Percentiles rank a stretch among this genome's conserved stretches.
Evolutionary conservation across 2,329 filamentous ascomycete genomes (phyloP).

Genomic region (Coniochaeta sp.): DNA sequence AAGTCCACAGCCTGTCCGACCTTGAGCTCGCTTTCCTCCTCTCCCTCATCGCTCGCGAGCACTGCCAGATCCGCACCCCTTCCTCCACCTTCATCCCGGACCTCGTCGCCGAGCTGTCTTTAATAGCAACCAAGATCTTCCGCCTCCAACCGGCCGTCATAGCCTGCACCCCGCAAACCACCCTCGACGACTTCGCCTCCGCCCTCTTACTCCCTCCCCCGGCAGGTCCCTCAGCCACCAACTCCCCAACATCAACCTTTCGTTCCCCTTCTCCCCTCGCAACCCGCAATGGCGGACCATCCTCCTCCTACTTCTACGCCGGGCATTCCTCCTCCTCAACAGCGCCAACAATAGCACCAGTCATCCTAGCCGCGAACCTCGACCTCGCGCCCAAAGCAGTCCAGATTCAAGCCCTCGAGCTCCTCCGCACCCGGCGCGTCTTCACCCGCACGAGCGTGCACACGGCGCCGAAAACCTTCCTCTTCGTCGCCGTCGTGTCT

Average conservation of each 20-base stretch:
- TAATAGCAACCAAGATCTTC: constrained; percentile 66
- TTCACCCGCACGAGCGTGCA: constrained; percentile 70
- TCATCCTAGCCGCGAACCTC: constrained; percentile 76
- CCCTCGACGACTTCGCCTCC: constrained; percentile 73
- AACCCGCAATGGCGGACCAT: constrained; percentile 16
- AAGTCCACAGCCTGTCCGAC: constrained; percentile 74
- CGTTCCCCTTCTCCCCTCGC: constrained; percentile 17
- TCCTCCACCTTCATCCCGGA: constrained; percentile 49
- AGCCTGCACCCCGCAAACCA: constrained; percentile 65
- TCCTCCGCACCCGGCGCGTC: constrained; percentile 73
- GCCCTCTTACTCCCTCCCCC: constrained; percentile 50
- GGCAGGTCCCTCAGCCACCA: constrained; percentile 18
- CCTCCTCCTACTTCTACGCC: constrained; percentile 10
- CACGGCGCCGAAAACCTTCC: constrained; percentile 66
- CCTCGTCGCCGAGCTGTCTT: constrained; percentile 65
- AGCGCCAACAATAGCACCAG: constrained; percentile 51
- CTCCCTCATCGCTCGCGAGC: constrained; percentile 72
- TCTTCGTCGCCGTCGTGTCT: constrained; percentile 69
- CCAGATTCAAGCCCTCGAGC: constrained; percentile 73
- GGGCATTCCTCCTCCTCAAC: constrained; percentile 8
- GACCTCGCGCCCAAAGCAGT: constrained; percentile 66
- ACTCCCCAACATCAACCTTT: constrained; percentile 14
- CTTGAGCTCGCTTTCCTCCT: constrained; percentile 81
- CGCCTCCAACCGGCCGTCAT: constrained; percentile 63
- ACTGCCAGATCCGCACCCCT: constrained; percentile 80